These are phyloP conservation scores for Myrica gale DNA, from an alignment of 306 rosid genomes.

Conservation along the genomic window DNA sequence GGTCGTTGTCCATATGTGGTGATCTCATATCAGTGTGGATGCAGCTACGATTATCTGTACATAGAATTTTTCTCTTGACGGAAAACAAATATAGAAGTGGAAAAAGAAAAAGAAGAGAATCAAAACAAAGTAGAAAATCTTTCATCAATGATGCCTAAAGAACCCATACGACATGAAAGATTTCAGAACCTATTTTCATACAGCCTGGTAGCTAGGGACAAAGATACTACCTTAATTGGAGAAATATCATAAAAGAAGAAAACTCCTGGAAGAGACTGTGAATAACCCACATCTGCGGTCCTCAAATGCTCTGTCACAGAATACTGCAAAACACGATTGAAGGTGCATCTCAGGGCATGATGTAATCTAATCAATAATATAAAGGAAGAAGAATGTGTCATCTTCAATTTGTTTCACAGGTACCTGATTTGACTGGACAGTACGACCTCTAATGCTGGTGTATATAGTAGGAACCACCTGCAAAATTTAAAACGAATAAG, in stretches of 20 bases:
- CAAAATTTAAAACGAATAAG: constrained; percentile 12
- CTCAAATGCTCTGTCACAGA: constrained; percentile 92
- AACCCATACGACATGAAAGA: constrained; percentile 8
- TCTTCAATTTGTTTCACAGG: constrained; percentile 21
- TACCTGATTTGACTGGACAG: constrained; percentile 84
- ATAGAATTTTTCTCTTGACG: background rate
- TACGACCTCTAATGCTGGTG: constrained; percentile 59
- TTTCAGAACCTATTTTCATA: background rate
- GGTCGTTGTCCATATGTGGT: background rate
- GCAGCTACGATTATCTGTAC: background rate
- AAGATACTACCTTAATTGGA: constrained; percentile 70
- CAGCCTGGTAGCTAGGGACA: background rate
- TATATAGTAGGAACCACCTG: constrained; percentile 94
- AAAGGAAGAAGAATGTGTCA: constrained; percentile 10
- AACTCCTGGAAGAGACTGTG: constrained; percentile 59
- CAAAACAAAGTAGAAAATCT: background rate
- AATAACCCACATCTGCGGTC: constrained; percentile 51
- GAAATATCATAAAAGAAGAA: constrained; percentile 81
- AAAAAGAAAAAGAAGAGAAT: background rate
- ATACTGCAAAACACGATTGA: constrained; percentile 56
- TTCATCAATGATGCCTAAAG: background rate
- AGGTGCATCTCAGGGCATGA: constrained; percentile 26
- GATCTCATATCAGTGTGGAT: background rate
- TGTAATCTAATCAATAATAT: constrained; percentile 6
- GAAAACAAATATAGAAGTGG: background rate